A percentile compares a stretch with the other conserved stretches of the same genome.
These are phyloP conservation scores for Neonectria hederae DNA, from an alignment of 2,329 filamentous ascomycete genomes.

Conservation along the genomic window DNA sequence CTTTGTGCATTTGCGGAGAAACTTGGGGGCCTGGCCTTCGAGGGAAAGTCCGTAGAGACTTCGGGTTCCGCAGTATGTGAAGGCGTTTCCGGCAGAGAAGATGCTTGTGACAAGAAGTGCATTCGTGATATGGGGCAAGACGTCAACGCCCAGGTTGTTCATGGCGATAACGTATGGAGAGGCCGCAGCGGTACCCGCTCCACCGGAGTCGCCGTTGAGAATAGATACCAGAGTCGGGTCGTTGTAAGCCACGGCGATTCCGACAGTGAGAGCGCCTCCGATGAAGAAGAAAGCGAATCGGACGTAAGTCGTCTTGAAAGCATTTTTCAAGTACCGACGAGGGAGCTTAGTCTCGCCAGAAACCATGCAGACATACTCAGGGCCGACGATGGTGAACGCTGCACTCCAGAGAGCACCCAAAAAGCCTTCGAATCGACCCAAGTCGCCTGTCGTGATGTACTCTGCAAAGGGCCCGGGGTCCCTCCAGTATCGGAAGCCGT, in stretches of 20 bases:
- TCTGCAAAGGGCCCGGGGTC: constrained; percentile 25
- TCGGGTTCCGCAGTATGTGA: constrained; percentile 58
- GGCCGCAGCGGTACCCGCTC: constrained; percentile 58
- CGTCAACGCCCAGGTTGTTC: constrained; percentile 60
- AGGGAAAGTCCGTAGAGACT: constrained; percentile 60
- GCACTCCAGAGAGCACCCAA: constrained; percentile 25
- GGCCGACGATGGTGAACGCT: constrained; percentile 68
- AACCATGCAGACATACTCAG: constrained; percentile 64
- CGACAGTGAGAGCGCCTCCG: constrained; percentile 53
- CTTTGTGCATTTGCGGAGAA: constrained; percentile 66
- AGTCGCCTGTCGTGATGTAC: constrained; percentile 20
- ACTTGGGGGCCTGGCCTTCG: constrained; percentile 56
- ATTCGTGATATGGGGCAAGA: constrained; percentile 65
- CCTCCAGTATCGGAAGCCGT: constrained; percentile 29
- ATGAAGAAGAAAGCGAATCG: constrained; percentile 30
- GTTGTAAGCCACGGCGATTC: constrained; percentile 72
- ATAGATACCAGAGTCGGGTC: constrained; percentile 66
- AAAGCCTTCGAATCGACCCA: constrained; percentile 27
- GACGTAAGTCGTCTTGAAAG: constrained; percentile 27
- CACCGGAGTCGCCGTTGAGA: constrained; percentile 34
- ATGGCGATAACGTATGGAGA: constrained; percentile 71
- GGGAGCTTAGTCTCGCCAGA: constrained; percentile 27
- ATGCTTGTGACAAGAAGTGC: constrained; percentile 54
- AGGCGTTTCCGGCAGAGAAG: constrained; percentile 58
- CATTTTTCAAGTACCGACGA: constrained; percentile 27